A percentile compares a stretch with the other conserved stretches of the same genome.
Conservation (phyloP, 1,284 basidiomycete genomes). For the Mycosarcoma mackinlayi region DNA sequence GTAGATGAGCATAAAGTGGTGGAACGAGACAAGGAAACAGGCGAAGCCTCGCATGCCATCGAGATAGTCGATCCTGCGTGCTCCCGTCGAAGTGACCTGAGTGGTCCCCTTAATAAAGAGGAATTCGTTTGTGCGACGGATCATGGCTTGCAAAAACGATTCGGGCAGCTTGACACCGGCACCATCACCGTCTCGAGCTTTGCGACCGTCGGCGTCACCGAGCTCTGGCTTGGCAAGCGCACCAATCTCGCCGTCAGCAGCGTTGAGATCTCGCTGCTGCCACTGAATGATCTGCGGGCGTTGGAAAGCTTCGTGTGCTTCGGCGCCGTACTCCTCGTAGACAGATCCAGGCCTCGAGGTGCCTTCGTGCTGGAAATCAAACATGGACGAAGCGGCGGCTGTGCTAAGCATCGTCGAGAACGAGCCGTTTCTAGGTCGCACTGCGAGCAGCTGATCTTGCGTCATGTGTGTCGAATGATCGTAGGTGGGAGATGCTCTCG, state of each 20-base stretch:
- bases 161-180: constrained; percentile 36
- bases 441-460: constrained; percentile 17
- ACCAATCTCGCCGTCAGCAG: constrained; percentile 45
- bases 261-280: constrained; percentile 49
- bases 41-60: constrained; percentile 63
- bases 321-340: constrained; percentile 25
- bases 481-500: constrained; percentile 8
- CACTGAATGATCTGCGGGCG: constrained; percentile 55
- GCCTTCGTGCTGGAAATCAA: constrained; percentile 46
- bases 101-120: constrained; percentile 53
- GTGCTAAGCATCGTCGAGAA: constrained; percentile 24
- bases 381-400: constrained; percentile 19
- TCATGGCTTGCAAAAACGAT: constrained; percentile 16
- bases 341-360: constrained; percentile 35
- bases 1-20: constrained; percentile 63
- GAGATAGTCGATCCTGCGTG: constrained; percentile 59
- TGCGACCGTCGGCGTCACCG: constrained; percentile 42
- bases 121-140: constrained; percentile 32
- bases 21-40: constrained; percentile 61
- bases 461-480: constrained; percentile 21
- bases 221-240: constrained; percentile 49
- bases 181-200: constrained; percentile 34
- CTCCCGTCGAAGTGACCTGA: constrained; percentile 50
- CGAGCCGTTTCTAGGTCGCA: constrained; percentile 10
- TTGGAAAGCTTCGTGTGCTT: constrained; percentile 38